phyloP scores from a whole-genome alignment of 805 yeast species.

The Metschnikowia baotianmanensis region DNA sequence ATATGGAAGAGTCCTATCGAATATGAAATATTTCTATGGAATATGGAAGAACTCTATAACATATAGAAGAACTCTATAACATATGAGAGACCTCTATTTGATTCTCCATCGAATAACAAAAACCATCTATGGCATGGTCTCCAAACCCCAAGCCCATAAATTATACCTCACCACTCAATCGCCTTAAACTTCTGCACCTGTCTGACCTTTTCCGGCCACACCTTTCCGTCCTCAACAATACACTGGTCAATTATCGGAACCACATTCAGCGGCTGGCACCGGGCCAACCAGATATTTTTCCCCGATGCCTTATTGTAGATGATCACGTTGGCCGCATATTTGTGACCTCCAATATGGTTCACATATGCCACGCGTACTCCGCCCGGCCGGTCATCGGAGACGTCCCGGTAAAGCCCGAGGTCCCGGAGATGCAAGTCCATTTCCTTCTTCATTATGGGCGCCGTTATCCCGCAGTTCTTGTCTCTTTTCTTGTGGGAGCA shows the following conservation, averaged over 20 bases:
- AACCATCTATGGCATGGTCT: too few relatives aligned
- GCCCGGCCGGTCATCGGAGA: slow-evolving; percentile 66
- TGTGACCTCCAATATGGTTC: slow-evolving; percentile 96
- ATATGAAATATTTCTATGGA: too few relatives aligned
- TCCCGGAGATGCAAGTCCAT: slow-evolving; percentile 73
- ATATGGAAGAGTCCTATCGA: too few relatives aligned
- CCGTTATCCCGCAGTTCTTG: slow-evolving; percentile 90
- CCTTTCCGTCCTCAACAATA: slow-evolving; percentile 62
- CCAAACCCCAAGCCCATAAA: too few relatives aligned
- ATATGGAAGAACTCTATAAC: too few relatives aligned
- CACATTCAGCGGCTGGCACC: slow-evolving; percentile 76
- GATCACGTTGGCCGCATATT: slow-evolving; percentile 85
- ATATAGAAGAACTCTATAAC: too few relatives aligned
- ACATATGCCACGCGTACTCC: slow-evolving; percentile 72
- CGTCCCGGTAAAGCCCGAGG: slow-evolving; percentile 69
- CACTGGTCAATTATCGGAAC: slow-evolving; percentile 75
- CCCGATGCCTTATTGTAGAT: slow-evolving; percentile 65
- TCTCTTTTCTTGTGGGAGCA: slow-evolving; percentile 93
- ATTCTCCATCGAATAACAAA: too few relatives aligned
- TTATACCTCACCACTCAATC: slow-evolving; percentile 54
- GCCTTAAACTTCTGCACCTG: slow-evolving; percentile 52
- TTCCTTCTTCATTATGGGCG: slow-evolving; percentile 82
- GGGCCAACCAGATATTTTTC: slow-evolving; percentile 84
- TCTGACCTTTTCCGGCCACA: slow-evolving; percentile 70
- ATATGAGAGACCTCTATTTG: too few relatives aligned